Evolutionary conservation across 116 monocot genomes (phyloP), one percentile per base, ranked within the genome.

Genomic region (Cymodocea nodosa): DNA sequence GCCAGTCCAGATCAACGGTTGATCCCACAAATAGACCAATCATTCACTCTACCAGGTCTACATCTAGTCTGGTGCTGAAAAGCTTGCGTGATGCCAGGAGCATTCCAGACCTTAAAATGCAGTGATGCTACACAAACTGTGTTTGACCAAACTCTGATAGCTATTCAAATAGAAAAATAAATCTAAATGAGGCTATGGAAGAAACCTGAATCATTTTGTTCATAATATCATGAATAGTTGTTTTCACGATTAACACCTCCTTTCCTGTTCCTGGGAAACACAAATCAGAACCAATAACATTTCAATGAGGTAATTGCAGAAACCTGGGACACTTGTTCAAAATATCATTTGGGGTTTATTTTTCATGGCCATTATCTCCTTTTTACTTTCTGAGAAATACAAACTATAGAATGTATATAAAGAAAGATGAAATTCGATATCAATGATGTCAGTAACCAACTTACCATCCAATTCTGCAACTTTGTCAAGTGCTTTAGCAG

Each of bases 211-310:
- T 98, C 92, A 98, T 92, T 77, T 89, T 72, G 71, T 63, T 98
- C 98, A 98, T 98, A 70, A 88, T 86, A 76, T 98, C 98, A 89
- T 98, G 98, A 51, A 98, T 92, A 30, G 98, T 98, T 23, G 98
- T 98, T 77, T 98, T 98, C 63, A 98, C 68, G 61, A 98, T 79
- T 66, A 92, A 70, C 61, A 79, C 84, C 68, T 98, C 98, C 67
- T 79, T 88, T 70, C 78, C 77, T 49, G 73, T 82, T 78, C 89
- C 95, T 95, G 81, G 48, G 75, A 48, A 69, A 65, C 56, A 40
- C 16, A 69, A 82, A 67, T 15, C 30, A 30, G 30, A 30, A 30
- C 30, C 30, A 30, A 30, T n/a, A n/a, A 14, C 22, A 23, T 18
- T 12, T 44, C 44, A 44, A 12, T 44, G 44, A 56, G 23, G 22